Evolutionary conservation across 345 rosid species (phyloP).

Genomic region (Noccaea caerulescens): DNA sequence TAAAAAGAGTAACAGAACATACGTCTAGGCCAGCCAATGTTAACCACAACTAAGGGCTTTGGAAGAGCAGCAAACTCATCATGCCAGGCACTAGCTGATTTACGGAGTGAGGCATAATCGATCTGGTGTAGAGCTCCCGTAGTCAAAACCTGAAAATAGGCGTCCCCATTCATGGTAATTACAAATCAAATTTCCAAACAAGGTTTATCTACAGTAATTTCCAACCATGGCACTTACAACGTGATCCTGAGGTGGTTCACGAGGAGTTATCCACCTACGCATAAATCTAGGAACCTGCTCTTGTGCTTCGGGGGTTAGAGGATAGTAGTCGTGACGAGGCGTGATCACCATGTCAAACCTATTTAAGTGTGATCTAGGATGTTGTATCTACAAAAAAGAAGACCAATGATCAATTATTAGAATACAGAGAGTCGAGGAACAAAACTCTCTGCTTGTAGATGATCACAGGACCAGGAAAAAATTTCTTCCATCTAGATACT

Average conservation of each 20-base stretch:
- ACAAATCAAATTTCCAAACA: constrained; percentile 23
- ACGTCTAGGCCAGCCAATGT: constrained; percentile 92
- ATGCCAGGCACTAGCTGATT: constrained; percentile 88
- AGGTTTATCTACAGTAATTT: constrained; percentile 14
- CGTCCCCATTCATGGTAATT: constrained; percentile 8
- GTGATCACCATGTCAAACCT: constrained; percentile 96
- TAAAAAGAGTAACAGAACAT: constrained; percentile 39
- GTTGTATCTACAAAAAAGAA: constrained; percentile 67
- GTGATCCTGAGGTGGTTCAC: constrained; percentile 75
- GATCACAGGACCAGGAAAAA: constrained; percentile 6
- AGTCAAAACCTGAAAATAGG: constrained; percentile 71
- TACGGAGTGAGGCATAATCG: constrained; percentile 82
- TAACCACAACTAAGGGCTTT: constrained; percentile 91
- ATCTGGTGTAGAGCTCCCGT: constrained; percentile 89
- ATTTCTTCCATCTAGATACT: neutral
- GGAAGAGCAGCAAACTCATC: constrained; percentile 89
- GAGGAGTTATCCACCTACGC: constrained; percentile 79
- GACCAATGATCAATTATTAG: constrained; percentile 5
- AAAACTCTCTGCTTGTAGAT: neutral
- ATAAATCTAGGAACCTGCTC: constrained; percentile 78
- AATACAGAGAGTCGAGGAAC: neutral
- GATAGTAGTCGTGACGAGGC: constrained; percentile 91
- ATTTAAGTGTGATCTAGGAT: constrained; percentile 81
- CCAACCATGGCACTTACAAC: constrained; percentile 57
- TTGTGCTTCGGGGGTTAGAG: constrained; percentile 77